phyloP scores from a whole-genome alignment of 192 early-diverging fungal genomes.

The Coemansia sp. region DNA sequence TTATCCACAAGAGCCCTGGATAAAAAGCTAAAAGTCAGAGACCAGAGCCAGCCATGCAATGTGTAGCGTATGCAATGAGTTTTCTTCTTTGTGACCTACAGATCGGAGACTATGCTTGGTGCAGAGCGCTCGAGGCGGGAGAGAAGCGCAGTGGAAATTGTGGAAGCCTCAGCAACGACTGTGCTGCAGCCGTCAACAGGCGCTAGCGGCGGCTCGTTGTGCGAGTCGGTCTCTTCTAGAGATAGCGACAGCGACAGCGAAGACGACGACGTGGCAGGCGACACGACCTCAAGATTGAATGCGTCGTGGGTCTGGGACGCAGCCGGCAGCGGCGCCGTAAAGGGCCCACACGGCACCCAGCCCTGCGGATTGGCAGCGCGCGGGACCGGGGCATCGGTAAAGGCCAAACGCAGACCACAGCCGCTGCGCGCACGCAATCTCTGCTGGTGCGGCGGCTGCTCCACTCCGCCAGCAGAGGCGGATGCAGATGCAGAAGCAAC shows the following conservation, averaged over 20 bases:
- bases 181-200: not conserved
- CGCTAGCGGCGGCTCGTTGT: not conserved
- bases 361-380: conserved; percentile 31
- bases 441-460: not conserved
- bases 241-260: conserved; percentile 25
- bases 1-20: too few relatives aligned
- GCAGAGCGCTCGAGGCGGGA: too few relatives aligned
- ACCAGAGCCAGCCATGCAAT: too few relatives aligned
- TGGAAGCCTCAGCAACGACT: conserved; percentile 1
- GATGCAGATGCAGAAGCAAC: too few relatives aligned
- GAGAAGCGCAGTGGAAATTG: conserved; percentile 15
- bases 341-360: conserved; percentile 32
- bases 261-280: conserved; percentile 7
- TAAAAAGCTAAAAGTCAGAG: too few relatives aligned
- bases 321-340: conserved; percentile 32
- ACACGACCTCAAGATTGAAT: conserved; percentile 9
- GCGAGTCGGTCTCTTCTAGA: conserved; percentile 12
- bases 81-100: too few relatives aligned
- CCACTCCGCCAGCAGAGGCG: not conserved
- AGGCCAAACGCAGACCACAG: conserved; percentile 16
- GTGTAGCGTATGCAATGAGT: too few relatives aligned
- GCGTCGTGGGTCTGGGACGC: conserved; percentile 4
- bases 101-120: too few relatives aligned
- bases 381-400: conserved; percentile 17
- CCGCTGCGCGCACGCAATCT: not conserved